phyloP scores from a whole-genome alignment of 2,329 filamentous ascomycete genomes.

The Capronia coronata region DNA sequence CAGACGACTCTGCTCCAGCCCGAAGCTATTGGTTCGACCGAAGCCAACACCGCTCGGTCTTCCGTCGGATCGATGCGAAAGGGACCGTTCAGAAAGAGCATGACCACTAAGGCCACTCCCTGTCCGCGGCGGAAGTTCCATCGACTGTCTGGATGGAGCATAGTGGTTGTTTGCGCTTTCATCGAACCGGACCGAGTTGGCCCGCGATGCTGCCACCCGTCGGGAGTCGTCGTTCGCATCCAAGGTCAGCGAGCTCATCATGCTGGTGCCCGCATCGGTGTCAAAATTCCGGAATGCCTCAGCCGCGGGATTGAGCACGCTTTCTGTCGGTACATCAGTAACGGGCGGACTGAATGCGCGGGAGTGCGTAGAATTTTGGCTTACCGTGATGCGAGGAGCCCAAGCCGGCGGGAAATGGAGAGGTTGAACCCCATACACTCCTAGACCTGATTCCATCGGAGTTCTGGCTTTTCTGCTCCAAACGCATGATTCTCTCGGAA shows the following conservation, averaged over 20 bases:
- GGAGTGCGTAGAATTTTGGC: no score
- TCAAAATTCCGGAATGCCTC: conserved; percentile 89
- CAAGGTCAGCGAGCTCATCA: conserved; percentile 74
- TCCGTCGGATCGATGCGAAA: conserved; percentile 94
- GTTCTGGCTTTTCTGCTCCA: conserved; percentile 56
- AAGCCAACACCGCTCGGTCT: conserved; percentile 89
- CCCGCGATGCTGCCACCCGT: conserved; percentile 72
- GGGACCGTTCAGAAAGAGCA: conserved; percentile 78
- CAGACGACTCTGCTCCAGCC: conserved; percentile 66
- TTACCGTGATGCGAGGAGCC: conserved; percentile 81
- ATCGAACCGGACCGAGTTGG: conserved; percentile 96
- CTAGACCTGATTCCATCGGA: conserved; percentile 62
- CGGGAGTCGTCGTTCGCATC: conserved; percentile 81
- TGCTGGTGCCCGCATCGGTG: conserved; percentile 68
- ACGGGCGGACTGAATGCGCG: no score
- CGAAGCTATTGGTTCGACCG: conserved; percentile 77
- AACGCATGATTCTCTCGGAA: conserved; percentile 53
- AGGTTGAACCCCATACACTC: conserved; percentile 78
- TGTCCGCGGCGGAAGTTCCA: conserved; percentile 73
- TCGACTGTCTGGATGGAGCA: conserved; percentile 75
- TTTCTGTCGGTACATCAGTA: conserved; percentile 49
- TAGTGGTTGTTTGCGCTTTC: conserved; percentile 92
- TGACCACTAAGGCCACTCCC: conserved; percentile 72
- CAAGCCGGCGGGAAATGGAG: conserved; percentile 80
- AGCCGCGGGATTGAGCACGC: conserved; percentile 68